Conservation (phyloP, 352 stramenopile species). For the Phytophthora melonis region DNA sequence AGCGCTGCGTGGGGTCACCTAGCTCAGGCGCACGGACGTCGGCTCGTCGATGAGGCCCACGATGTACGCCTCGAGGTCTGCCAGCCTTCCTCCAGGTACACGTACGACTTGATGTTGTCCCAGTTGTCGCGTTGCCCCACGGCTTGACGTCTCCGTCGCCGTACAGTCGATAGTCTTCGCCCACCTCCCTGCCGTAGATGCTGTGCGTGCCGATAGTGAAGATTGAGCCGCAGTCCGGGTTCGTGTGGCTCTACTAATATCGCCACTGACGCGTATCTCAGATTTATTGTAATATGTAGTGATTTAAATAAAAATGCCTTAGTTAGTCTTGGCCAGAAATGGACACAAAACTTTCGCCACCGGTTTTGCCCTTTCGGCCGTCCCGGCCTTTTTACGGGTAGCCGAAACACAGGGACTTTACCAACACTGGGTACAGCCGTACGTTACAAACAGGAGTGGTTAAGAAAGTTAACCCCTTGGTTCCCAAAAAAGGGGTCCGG, state of each 20-base stretch:
- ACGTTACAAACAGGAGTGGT: too few relatives aligned
- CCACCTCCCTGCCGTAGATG: slow-evolving; percentile 30
- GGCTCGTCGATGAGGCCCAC: slow-evolving; percentile 39
- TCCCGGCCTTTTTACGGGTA: too few relatives aligned
- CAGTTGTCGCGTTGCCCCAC: slow-evolving; percentile 45
- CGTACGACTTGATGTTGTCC: slow-evolving; percentile 46
- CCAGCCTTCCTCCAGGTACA: slow-evolving; percentile 41
- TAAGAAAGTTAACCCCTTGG: too few relatives aligned
- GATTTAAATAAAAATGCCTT: too few relatives aligned
- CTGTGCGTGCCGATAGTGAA: slow-evolving; percentile 31
- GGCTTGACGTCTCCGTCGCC: slow-evolving; percentile 39
- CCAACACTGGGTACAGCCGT: too few relatives aligned
- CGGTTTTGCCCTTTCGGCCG: too few relatives aligned
- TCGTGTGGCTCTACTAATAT: slow-evolving; percentile 43
- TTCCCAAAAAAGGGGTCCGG: too few relatives aligned
- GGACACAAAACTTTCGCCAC: too few relatives aligned
- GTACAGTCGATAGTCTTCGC: slow-evolving; percentile 34
- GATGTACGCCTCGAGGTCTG: slow-evolving; percentile 38
- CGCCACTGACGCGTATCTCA: too few relatives aligned
- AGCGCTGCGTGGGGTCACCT: slow-evolving; percentile 40
- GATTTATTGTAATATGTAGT: too few relatives aligned
- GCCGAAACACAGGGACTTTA: too few relatives aligned
- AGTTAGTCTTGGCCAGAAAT: too few relatives aligned
- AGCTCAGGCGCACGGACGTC: slow-evolving; percentile 39
- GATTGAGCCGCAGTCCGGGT: slow-evolving; percentile 32